These are phyloP conservation scores for Paxillus involutus DNA, from an alignment of 768 basidiomycete genomes.

Conservation along the genomic window DNA sequence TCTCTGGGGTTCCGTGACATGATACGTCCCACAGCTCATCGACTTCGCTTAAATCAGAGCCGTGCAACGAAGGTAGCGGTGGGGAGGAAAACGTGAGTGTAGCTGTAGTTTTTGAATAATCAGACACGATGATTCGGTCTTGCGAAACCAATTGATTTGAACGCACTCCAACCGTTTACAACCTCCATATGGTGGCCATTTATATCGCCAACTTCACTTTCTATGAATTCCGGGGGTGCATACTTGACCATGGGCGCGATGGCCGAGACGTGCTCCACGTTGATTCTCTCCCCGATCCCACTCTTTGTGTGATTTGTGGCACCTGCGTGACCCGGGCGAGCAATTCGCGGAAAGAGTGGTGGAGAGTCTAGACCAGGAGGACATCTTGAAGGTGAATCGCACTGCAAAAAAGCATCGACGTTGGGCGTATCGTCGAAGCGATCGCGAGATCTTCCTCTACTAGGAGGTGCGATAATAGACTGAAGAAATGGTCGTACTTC, in stretches of 20 bases:
- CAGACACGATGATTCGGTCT: background rate
- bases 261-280: slow-evolving; percentile 22
- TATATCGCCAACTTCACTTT: slow-evolving; percentile 44
- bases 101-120: slow-evolving; percentile 14
- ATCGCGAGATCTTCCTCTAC: slow-evolving; percentile 11
- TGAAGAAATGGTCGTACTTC: slow-evolving; percentile 29
- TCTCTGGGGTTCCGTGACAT: slow-evolving; percentile 43
- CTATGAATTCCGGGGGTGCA: slow-evolving; percentile 26
- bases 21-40: slow-evolving; percentile 54
- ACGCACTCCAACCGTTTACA: slow-evolving; percentile 67
- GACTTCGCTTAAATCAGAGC: slow-evolving; percentile 43
- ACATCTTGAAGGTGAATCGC: slow-evolving; percentile 26
- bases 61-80: slow-evolving; percentile 33
- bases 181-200: slow-evolving; percentile 53
- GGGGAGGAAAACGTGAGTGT: slow-evolving; percentile 43
- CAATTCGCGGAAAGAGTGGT: slow-evolving; percentile 46
- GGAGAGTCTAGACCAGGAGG: slow-evolving; percentile 32
- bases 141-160: background rate
- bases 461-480: slow-evolving; percentile 18
- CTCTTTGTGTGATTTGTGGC: background rate
- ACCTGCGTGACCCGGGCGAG: background rate
- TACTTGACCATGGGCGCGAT: slow-evolving; percentile 25
- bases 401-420: slow-evolving; percentile 31
- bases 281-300: background rate
- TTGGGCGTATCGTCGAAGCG: slow-evolving; percentile 12